Percentiles rank a stretch among this genome's conserved stretches.
These are phyloP conservation scores for Medicago lupulina DNA, from an alignment of 306 rosid species.

Conservation along the genomic window DNA sequence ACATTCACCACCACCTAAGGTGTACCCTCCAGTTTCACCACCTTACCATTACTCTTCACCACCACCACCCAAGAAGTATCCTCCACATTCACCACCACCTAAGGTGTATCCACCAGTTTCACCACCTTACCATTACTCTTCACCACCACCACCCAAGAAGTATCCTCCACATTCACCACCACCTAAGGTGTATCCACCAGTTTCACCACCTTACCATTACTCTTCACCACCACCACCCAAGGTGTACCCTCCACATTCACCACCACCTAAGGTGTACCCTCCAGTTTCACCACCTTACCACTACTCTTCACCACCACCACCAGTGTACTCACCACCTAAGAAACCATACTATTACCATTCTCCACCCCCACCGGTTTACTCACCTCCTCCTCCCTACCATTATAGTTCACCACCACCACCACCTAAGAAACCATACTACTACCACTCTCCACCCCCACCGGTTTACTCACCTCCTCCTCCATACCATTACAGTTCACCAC, in stretches of 20 bases:
- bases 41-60: slow-evolving; percentile 2
- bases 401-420: slow-evolving; percentile 9
- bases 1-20: slow-evolving; percentile 25
- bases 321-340: slow-evolving; percentile 14
- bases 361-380: slow-evolving; percentile 41
- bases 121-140: slow-evolving; percentile 17
- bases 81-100: slow-evolving; percentile 32
- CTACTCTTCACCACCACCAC: slow-evolving; percentile 37
- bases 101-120: slow-evolving; percentile 36
- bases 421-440: slow-evolving; percentile 30
- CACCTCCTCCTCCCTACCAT: slow-evolving; percentile 3
- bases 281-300: slow-evolving; percentile 40
- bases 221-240: slow-evolving; percentile 36
- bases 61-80: slow-evolving; percentile 32
- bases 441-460: slow-evolving; percentile 44
- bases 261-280: slow-evolving; percentile 38
- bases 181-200: slow-evolving; percentile 23
- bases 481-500: neutral
- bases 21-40: slow-evolving; percentile 42
- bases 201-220: slow-evolving; percentile 35
- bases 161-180: slow-evolving; percentile 34
- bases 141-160: slow-evolving; percentile 33
- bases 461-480: slow-evolving; percentile 11
- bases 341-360: slow-evolving; percentile 34
- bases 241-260: neutral